Percentiles rank a stretch among this genome's conserved stretches.
These are phyloP conservation scores for Coprinellus micaceus DNA, from an alignment of 768 basidiomycete genomes.

Conservation along the genomic window DNA sequence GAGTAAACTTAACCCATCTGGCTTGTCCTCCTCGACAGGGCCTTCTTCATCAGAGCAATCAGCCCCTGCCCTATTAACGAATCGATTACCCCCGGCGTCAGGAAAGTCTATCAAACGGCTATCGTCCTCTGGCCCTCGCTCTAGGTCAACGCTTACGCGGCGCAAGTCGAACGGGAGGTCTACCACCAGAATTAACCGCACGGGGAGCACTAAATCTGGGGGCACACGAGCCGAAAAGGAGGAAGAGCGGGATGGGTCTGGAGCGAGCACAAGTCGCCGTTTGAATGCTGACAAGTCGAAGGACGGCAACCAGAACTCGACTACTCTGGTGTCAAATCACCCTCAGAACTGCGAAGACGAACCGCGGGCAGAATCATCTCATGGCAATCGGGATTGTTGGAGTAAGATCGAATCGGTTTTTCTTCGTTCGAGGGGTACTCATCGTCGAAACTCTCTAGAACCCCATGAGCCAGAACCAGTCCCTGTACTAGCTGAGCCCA, in stretches of 20 bases:
- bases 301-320: background rate
- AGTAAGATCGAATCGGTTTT: background rate
- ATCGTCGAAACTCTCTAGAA: background rate
- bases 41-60: conserved; percentile 1
- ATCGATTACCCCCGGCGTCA: background rate
- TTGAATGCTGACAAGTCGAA: background rate
- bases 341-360: background rate
- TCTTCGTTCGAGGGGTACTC: background rate
- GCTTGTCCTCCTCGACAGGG: conserved; percentile 3
- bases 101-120: conserved; percentile 29
- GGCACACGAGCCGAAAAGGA: background rate
- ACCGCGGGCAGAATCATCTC: background rate
- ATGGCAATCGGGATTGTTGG: background rate
- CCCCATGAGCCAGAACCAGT: background rate
- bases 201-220: conserved; percentile 1
- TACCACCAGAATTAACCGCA: background rate
- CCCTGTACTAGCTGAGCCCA: background rate
- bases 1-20: conserved; percentile 1
- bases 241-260: background rate
- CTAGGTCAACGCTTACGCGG: background rate
- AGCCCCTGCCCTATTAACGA: background rate
- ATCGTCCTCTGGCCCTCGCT: conserved; percentile 6
- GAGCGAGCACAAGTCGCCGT: background rate
- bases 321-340: background rate
- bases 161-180: background rate